Evolutionary conservation across 1,139 yeast species (phyloP).

Genomic region (Saccharomyces uvarum): DNA sequence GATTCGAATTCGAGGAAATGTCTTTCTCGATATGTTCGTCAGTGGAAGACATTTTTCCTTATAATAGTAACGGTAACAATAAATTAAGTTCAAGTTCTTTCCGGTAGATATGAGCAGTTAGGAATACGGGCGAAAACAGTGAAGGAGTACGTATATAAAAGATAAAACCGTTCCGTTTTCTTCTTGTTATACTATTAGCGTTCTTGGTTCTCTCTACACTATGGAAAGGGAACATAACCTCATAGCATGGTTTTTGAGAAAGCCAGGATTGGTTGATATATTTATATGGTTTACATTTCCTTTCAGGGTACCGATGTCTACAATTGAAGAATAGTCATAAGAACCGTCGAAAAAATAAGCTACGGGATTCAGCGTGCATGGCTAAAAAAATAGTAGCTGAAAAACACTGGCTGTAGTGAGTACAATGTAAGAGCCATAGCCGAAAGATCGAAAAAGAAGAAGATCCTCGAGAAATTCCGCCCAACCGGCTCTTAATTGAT

Average conservation of each 20-base stretch:
- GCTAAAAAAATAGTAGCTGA: not conserved
- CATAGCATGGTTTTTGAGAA: not conserved
- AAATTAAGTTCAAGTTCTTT: not conserved
- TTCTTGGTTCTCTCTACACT: not conserved
- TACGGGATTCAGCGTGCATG: not conserved
- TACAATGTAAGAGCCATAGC: not conserved
- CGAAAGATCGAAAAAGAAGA: not conserved
- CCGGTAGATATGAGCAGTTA: not conserved
- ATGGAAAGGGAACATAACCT: not conserved
- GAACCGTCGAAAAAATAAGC: not conserved
- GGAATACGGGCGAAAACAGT: not conserved
- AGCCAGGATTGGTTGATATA: not conserved
- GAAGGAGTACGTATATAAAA: not conserved
- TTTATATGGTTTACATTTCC: not conserved
- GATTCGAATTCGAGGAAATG: slow-evolving; percentile 11
- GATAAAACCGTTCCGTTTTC: not conserved
- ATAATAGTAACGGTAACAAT: not conserved
- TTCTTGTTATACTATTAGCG: not conserved
- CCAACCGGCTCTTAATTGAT: not conserved
- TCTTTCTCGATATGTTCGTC: slow-evolving; percentile 10
- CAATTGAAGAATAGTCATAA: not conserved
- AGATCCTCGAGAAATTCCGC: not conserved
- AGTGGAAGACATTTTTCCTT: slow-evolving; percentile 10
- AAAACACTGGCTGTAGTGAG: not conserved
- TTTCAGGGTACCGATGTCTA: not conserved